Evolutionary conservation across 352 stramenopile genomes (phyloP), one percentile per base, ranked within the genome.

Genomic region (Phytopythium kandeliae): DNA sequence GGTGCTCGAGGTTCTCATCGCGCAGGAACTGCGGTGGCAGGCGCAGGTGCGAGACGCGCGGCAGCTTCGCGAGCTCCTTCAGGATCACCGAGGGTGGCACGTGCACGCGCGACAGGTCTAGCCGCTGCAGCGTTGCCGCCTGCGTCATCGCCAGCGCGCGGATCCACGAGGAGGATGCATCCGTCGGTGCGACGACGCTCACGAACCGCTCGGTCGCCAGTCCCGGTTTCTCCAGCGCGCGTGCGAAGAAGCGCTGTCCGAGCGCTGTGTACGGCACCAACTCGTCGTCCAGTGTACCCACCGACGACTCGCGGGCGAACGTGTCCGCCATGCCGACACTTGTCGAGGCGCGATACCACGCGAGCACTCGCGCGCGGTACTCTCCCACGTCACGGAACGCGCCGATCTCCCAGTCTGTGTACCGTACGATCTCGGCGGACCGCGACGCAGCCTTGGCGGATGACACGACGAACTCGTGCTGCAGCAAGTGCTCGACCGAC

Each of bases 1-100:
- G 74, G 56, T 85, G 75, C 58, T 92, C 82, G 22, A 92, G 42
- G 55, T 90, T 86, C 26, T 89, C 74, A 24, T 85, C 66, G 2
- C 78, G 71, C 36, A 89, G 58, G 22, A 92, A 76, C 56, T 83
- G 74, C 13, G 54, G 48, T 0, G 82, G 78, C 17, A 92, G 53
- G 8, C 78, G 74, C 30, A 92, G 51, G 24, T 89, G 77, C 12
- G 74, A 78, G 42, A 92, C 55, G 30, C 67, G 69, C 24, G 71
- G 65, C 24, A 92, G 54, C 30, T 68, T 65, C 8, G 46, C 46
- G 15, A 92, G 58, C 51, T 87, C 77, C 28, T 65, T 64, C 30
- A 92, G 57, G 34, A 92, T 33, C 28, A 89, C 75, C 5, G 77
- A 89, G 16, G 66, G 83, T 17, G 78, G 74, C 11, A 86, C 58